Evolutionary conservation across 192 early-diverging fungal species (phyloP).

Genomic region (Globomyces pollinis-pini): DNA sequence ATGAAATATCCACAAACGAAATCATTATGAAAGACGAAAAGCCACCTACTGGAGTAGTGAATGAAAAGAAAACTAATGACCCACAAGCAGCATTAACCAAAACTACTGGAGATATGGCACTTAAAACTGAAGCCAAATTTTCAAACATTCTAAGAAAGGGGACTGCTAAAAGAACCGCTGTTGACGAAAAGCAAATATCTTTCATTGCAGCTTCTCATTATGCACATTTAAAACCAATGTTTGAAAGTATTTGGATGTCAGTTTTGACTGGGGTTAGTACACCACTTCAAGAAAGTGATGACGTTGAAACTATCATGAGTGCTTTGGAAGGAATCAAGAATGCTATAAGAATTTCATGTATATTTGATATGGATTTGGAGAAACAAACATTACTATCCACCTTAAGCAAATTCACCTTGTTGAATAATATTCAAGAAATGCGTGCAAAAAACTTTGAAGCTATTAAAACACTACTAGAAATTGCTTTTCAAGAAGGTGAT

Average conservation of each 20-base stretch:
- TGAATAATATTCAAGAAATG: slow-evolving; percentile 80
- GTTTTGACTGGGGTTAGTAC: slow-evolving; percentile 72
- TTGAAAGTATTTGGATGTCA: slow-evolving; percentile 83
- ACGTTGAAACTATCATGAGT: slow-evolving; percentile 49
- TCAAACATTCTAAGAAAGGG: slow-evolving; percentile 34
- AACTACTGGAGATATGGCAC: slow-evolving; percentile 35
- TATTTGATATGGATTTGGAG: slow-evolving; percentile 90
- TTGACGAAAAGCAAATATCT: slow-evolving; percentile 5
- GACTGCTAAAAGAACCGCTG: slow-evolving; percentile 12
- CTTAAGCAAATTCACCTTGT: slow-evolving; percentile 77
- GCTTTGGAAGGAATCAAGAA: slow-evolving; percentile 71
- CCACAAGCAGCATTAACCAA: not conserved
- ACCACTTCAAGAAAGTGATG: slow-evolving; percentile 77
- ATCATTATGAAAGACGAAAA: slow-evolving; percentile 90
- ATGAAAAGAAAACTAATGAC: not conserved
- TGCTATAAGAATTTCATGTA: slow-evolving; percentile 69
- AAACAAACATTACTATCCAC: slow-evolving; percentile 85
- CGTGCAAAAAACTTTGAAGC: slow-evolving; percentile 88
- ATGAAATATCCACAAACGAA: slow-evolving; percentile 78
- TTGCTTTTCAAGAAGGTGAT: slow-evolving; percentile 54
- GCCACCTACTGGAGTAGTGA: slow-evolving; percentile 19
- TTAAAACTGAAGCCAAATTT: slow-evolving; percentile 42
- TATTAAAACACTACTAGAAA: slow-evolving; percentile 74
- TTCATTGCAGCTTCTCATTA: slow-evolving; percentile 56
- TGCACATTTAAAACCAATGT: slow-evolving; percentile 89